phyloP scores from a whole-genome alignment of 192 early-diverging fungal genomes.

The Coemansia erecta region DNA sequence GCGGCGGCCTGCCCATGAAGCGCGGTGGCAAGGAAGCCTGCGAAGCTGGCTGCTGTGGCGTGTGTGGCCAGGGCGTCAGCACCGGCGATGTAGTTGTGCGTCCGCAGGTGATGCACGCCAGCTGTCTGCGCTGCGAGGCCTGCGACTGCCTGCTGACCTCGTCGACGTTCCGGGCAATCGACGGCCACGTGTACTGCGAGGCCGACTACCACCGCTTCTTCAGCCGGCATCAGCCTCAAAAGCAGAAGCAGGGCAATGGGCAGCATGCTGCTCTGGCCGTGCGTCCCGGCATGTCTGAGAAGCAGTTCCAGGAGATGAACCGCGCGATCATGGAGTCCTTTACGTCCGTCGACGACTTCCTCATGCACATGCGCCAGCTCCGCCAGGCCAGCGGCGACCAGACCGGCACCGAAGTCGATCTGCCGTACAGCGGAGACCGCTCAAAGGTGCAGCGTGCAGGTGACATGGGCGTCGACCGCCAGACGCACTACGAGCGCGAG shows the following conservation, averaged over 20 bases:
- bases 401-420: neutral
- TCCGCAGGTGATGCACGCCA: conserved; percentile 51
- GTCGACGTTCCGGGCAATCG: conserved; percentile 48
- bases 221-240: neutral
- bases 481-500: conserved; percentile 54
- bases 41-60: conserved; percentile 44
- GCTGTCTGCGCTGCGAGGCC: conserved; percentile 51
- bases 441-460: conserved; percentile 39
- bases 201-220: conserved; percentile 44
- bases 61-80: conserved; percentile 45
- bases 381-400: conserved; percentile 20
- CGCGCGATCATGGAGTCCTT: conserved; percentile 54
- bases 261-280: neutral
- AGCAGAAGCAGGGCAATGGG: conserved; percentile 14
- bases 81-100: conserved; percentile 44
- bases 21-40: conserved; percentile 10
- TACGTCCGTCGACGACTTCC: conserved; percentile 53
- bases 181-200: conserved; percentile 54
- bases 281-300: conserved; percentile 40
- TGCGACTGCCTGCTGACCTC: conserved; percentile 52
- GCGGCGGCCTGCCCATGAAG: conserved; percentile 10
- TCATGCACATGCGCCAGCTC: conserved; percentile 52
- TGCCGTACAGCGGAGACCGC: conserved; percentile 26
- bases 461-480: conserved; percentile 44
- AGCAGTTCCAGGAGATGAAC: conserved; percentile 46